phyloP scores from a whole-genome alignment of 345 rosid genomes.

The Syzygium jambos region DNA sequence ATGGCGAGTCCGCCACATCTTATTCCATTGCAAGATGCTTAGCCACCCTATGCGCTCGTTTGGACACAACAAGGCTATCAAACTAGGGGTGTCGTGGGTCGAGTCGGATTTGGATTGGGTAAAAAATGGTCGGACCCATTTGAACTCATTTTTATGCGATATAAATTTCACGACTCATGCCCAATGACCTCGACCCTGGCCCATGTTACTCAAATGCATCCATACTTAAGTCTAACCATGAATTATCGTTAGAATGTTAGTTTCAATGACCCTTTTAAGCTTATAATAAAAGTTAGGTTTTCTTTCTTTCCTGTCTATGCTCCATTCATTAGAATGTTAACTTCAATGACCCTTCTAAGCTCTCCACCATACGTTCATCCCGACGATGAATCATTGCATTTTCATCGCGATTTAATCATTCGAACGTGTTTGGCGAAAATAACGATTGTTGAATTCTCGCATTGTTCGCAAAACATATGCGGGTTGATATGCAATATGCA shows the following conservation, averaged over 20 bases:
- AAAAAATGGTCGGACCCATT: too few species aligned
- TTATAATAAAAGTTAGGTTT: too few species aligned
- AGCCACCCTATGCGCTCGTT: neutral
- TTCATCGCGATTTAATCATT: neutral
- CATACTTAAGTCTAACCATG: too few species aligned
- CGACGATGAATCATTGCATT: fast-evolving
- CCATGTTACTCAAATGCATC: too few species aligned
- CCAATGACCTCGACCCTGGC: too few species aligned
- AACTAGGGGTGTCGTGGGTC: neutral
- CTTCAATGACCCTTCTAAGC: neutral
- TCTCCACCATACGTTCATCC: neutral
- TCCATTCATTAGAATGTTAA: neutral
- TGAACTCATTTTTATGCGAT: too few species aligned
- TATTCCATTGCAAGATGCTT: neutral
- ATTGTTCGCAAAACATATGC: neutral
- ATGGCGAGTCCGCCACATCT: neutral
- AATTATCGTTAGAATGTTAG: too few species aligned
- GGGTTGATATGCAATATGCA: neutral
- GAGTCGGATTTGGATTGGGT: too few species aligned
- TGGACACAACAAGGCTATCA: neutral
- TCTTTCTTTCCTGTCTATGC: neutral
- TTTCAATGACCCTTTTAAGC: too few species aligned
- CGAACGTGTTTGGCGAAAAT: neutral
- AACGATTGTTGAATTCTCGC: neutral
- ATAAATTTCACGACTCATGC: too few species aligned